Percentiles rank a stretch among this genome's conserved stretches.
Conservation (phyloP, 83 land plant species). For the Thuja plicata region DNA sequence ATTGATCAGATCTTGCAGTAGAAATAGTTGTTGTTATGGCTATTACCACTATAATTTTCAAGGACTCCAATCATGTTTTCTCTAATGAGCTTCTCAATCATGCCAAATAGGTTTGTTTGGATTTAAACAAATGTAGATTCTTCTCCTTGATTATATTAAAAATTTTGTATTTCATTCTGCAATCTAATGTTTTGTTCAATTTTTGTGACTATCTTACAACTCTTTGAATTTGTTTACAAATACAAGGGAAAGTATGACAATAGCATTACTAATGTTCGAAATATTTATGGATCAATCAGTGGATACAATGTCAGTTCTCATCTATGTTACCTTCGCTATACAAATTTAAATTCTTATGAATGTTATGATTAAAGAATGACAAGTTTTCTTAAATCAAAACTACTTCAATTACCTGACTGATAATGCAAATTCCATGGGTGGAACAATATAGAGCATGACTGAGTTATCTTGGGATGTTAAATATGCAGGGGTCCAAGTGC, state of each 20-base stretch:
- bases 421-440: no score
- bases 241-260: constrained; percentile 31
- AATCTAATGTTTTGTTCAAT: not conserved
- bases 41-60: no score
- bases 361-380: not conserved
- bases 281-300: constrained; percentile 26
- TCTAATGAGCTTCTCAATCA: constrained; percentile 27
- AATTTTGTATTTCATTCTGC: no score
- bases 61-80: no score
- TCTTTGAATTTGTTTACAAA: not conserved
- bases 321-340: not conserved
- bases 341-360: not conserved
- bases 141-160: not conserved
- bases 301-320: constrained; percentile 22
- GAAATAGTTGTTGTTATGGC: no score
- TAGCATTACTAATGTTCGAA: constrained; percentile 19
- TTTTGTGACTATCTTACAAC: not conserved
- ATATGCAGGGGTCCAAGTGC: constrained; percentile 65
- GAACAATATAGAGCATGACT: no score
- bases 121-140: not conserved
- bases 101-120: constrained; percentile 27
- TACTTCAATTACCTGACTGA: constrained; percentile 47
- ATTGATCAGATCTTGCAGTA: no score
- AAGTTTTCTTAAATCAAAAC: constrained; percentile 3
- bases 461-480: no score